Conservation (phyloP, 31 red algal species). For the Pterothamnion heteromorphum region DNA sequence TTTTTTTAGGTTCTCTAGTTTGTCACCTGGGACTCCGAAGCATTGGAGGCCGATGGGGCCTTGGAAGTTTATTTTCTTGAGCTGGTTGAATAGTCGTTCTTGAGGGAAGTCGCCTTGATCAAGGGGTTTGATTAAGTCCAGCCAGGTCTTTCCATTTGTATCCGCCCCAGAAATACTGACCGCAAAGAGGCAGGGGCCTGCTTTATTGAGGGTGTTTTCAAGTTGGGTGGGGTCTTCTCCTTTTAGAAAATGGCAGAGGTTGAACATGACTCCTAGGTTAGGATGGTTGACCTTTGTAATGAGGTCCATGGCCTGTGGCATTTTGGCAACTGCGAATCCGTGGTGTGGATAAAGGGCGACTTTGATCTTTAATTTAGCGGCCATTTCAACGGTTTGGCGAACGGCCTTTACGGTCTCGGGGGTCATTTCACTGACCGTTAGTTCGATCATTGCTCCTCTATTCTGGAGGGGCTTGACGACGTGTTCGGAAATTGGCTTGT, state of each 20-base stretch:
- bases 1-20: too few species aligned
- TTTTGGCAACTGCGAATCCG: background rate
- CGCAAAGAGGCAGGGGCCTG: background rate
- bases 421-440: too few species aligned
- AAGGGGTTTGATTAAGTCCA: background rate
- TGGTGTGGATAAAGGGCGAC: background rate
- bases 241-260: background rate
- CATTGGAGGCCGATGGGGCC: background rate
- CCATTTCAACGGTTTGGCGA: too few species aligned
- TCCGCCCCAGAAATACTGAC: background rate
- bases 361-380: background rate
- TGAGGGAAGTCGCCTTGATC: background rate
- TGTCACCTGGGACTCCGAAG: too few species aligned
- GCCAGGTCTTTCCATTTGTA: background rate
- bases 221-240: background rate
- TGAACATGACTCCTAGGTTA: background rate
- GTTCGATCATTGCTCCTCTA: too few species aligned
- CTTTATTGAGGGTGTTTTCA: background rate
- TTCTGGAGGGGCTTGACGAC: too few species aligned
- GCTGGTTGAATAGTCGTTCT: background rate
- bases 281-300: background rate
- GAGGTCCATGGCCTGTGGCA: background rate
- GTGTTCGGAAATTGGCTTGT: too few species aligned
- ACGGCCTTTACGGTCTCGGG: too few species aligned
- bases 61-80: background rate